Evolutionary conservation across 495 filamentous ascomycete species (phyloP), one percentile per base, ranked within the genome.

Genomic region (Margaritispora aquatica): DNA sequence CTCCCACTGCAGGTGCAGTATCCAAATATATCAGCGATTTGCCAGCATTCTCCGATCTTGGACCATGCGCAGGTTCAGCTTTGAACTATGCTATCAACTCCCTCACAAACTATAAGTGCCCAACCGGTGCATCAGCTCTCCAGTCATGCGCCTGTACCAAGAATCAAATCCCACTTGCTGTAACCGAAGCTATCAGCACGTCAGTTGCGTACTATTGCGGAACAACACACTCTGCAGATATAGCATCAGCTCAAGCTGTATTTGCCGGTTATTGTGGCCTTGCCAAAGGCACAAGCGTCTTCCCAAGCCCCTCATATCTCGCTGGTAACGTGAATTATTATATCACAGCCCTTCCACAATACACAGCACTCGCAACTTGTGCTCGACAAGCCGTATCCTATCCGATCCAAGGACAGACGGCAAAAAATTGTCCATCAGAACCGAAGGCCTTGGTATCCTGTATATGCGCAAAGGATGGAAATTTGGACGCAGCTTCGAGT

Each of bases 261-360:
- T 80, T 78, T 51, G 69, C 68, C 0, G 77, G 74, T 2, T 81
- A 77, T 61, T 81, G 78, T 41, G 70, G 67, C 13, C 61, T 81
- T 58, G 72, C 66, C 23, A 58, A 68, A n/a, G 77, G 78, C 52
- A 78, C 73, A 2, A 72, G 74, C 1, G 61, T 58, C 1, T 78
- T 81, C 54, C 77, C 76, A 5, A 62, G 62, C 17, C 70, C 75
- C n/a, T 62, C 71, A 11, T 57, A 71, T 8, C 74, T 77, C 2
- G 74, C 76, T 2, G 77, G 77, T 26, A 68, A 74, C 27, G 74
- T 80, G 72, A 73, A 75, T 0, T 81, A 80, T 52, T 74, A 75
- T 50, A 75, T 81, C 59, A 80, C 77, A 4, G 77, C 75, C 17
- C 55, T 80, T 44, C 70, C 74, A 1, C 58, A 73, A 50, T 81